A percentile compares a stretch with the other conserved stretches of the same genome.
Conservation (phyloP, 169 alveolate species). For the Plasmodium vinckei region DNA sequence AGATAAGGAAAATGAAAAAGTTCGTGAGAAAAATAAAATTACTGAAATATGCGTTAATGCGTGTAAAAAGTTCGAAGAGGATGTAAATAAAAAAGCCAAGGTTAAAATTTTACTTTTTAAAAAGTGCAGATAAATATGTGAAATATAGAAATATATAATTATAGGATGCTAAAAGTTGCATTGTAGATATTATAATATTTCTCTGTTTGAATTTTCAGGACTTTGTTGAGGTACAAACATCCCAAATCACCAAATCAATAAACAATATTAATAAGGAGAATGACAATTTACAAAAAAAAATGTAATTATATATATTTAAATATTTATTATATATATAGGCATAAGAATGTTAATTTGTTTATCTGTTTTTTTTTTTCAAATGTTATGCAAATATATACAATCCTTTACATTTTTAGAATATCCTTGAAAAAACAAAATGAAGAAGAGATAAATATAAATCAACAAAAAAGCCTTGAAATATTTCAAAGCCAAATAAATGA, state of each 20-base stretch:
- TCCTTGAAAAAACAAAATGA: constrained; percentile 23
- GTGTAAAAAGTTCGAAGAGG: constrained; percentile 46
- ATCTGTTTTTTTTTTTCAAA: not conserved
- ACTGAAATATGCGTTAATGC: constrained; percentile 65
- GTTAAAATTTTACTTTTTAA: constrained; percentile 1
- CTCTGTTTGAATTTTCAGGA: not conserved
- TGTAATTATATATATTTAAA: constrained; percentile 2
- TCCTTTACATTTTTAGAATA: constrained; percentile 4
- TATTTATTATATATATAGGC: not conserved
- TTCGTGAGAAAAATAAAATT: constrained; percentile 26
- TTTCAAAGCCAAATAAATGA: constrained; percentile 29
- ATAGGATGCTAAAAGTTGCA: too few relatives aligned
- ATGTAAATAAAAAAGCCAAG: constrained; percentile 54
- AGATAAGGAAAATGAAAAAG: constrained; percentile 56
- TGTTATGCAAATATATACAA: not conserved
- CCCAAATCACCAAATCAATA: constrained; percentile 6
- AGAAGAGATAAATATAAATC: not conserved
- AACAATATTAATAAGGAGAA: constrained; percentile 27
- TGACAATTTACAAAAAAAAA: constrained; percentile 36
- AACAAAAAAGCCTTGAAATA: not conserved
- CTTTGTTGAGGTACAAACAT: constrained; percentile 1
- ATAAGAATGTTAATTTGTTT: not conserved
- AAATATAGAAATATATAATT: too few relatives aligned
- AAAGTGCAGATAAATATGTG: not conserved
- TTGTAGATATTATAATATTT: not conserved